Evolutionary conservation across 345 rosid species (phyloP).

Genomic region (Brassica napus): DNA sequence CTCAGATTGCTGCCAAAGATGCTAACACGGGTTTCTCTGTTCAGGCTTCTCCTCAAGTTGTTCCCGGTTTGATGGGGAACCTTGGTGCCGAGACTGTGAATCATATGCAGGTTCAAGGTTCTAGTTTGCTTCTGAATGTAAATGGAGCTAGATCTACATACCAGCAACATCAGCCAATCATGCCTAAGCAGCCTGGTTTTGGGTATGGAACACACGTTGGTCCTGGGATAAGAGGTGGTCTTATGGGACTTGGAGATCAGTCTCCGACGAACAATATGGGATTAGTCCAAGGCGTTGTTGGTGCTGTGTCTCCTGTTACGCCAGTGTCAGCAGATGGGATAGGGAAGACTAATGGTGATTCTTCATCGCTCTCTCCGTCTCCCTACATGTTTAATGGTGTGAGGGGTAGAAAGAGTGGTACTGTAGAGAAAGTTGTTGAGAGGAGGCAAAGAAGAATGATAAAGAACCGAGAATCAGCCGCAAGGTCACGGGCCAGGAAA

Average conservation of each 20-base stretch:
- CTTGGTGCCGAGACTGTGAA: conserved; percentile 39
- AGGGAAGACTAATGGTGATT: conserved; percentile 77
- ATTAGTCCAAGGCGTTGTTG: conserved; percentile 48
- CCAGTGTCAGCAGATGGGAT: conserved; percentile 75
- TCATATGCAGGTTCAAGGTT: conserved; percentile 52
- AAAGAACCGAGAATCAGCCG: conserved; percentile 97
- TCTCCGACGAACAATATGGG: conserved; percentile 44
- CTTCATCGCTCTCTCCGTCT: conserved; percentile 75
- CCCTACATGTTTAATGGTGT: conserved; percentile 75
- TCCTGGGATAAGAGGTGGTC: conserved; percentile 64
- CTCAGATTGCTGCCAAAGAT: conserved; percentile 44
- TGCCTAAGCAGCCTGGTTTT: conserved; percentile 63
- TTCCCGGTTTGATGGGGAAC: conserved; percentile 44
- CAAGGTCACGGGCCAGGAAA: conserved; percentile 96
- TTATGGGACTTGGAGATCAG: conserved; percentile 63
- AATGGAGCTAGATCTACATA: conserved; percentile 59
- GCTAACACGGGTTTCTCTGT: conserved; percentile 44
- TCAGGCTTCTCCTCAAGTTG: conserved; percentile 43
- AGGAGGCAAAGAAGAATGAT: conserved; percentile 99
- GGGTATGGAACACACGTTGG: conserved; percentile 54
- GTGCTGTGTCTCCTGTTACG: conserved; percentile 69
- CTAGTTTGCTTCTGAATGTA: conserved; percentile 64
- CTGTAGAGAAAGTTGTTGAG: conserved; percentile 93
- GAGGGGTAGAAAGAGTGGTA: conserved; percentile 72
- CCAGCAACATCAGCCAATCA: conserved; percentile 50